Evolutionary conservation across 805 yeast species (phyloP).

Genomic region (Cyberlindnera nakhonratchasimensis): DNA sequence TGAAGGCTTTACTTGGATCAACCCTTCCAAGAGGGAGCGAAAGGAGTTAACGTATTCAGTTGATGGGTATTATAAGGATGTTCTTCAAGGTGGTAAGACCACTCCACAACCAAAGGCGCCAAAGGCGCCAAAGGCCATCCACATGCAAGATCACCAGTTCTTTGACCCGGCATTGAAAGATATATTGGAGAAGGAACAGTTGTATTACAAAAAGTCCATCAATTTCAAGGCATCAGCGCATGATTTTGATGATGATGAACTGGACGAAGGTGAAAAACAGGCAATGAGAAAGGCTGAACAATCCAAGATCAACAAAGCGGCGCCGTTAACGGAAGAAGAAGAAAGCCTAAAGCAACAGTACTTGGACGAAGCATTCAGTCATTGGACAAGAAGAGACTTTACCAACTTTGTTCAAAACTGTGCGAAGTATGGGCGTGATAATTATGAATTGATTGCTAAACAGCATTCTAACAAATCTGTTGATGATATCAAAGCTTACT

Average conservation of each 20-base stretch:
- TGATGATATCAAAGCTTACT: constrained; percentile 59
- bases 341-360: constrained; percentile 47
- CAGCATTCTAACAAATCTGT: constrained; percentile 53
- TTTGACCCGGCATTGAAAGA: constrained; percentile 52
- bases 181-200: constrained; percentile 60
- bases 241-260: constrained; percentile 52
- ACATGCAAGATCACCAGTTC: constrained; percentile 72
- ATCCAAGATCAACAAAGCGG: constrained; percentile 51
- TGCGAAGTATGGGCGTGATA: constrained; percentile 61
- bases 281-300: constrained; percentile 37
- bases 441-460: constrained; percentile 45
- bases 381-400: constrained; percentile 75
- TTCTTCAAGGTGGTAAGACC: constrained; percentile 40
- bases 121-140: constrained; percentile 60
- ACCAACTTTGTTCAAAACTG: constrained; percentile 66
- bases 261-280: constrained; percentile 9
- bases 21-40: constrained; percentile 71
- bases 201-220: constrained; percentile 56
- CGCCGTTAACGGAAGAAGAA: constrained; percentile 64
- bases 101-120: constrained; percentile 42
- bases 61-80: constrained; percentile 74
- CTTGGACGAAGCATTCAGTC: constrained; percentile 54
- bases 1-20: constrained; percentile 55
- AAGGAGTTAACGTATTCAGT: constrained; percentile 76
- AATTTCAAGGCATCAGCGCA: constrained; percentile 54